Conservation (phyloP, 225 moss, liverwort and hornwort genomes). For the Bryoerythrophyllum caledonicum region DNA sequence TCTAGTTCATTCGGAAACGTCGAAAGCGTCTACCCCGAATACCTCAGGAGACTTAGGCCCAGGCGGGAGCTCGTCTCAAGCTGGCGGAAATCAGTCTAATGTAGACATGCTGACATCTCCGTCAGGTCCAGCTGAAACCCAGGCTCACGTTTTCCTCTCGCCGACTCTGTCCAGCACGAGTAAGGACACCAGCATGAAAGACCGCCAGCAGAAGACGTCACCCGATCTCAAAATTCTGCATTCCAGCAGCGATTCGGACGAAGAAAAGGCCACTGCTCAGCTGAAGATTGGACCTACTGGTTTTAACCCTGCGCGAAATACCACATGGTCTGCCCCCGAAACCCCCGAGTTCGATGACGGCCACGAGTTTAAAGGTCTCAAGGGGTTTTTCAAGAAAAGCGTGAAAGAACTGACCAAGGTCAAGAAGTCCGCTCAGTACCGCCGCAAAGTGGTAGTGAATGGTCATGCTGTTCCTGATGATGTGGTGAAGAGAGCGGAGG, state of each 20-base stretch:
- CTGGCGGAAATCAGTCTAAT: constrained; percentile 27
- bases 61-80: constrained; percentile 30
- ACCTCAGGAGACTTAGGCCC: constrained; percentile 50
- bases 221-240: constrained; percentile 46
- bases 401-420: constrained; percentile 64
- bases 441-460: constrained; percentile 83
- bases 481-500: constrained; percentile 81
- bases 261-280: constrained; percentile 40
- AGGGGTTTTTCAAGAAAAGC: constrained; percentile 70
- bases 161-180: constrained; percentile 40
- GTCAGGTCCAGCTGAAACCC: constrained; percentile 30
- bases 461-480: constrained; percentile 74
- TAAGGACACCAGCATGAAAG: constrained; percentile 41
- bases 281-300: constrained; percentile 29
- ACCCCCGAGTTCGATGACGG: constrained; percentile 58
- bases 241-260: constrained; percentile 86
- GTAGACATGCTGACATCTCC: constrained; percentile 28
- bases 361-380: constrained; percentile 59
- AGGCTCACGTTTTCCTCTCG: constrained; percentile 27
- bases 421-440: constrained; percentile 60
- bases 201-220: constrained; percentile 34
- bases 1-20: constrained; percentile 33
- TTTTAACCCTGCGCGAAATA: constrained; percentile 24
- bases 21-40: constrained; percentile 46
- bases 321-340: constrained; percentile 43